Evolutionary conservation across 768 basidiomycete species (phyloP), one percentile per base, ranked within the genome.

Genomic region (Sarcodon sp.): DNA sequence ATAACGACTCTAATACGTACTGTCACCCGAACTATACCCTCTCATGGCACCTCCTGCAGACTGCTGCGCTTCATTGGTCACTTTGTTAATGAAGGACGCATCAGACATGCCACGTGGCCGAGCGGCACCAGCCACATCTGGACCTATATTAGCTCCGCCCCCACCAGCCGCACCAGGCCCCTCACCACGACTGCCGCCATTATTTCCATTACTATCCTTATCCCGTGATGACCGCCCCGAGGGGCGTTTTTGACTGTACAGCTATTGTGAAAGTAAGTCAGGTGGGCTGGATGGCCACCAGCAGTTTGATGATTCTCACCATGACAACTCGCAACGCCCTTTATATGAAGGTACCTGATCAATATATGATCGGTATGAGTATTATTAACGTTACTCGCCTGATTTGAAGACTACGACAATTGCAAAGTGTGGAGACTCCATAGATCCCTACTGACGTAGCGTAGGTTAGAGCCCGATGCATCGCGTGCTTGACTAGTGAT

Each of bases 371-470:
- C 47, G 45, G 54, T 35, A 44, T 46, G 46, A 49, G 9, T 51
- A 31, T 31, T 45, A 39, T 27, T 36, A 35, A 46, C 43, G 37
- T 49, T 36, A 72, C 76, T 45, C 64, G 85, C 81, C 92, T 72
- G 55, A 96, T 90, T 59, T 96, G 92, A 49, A 97, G 67, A 59
- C 87, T 85, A 53, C 88, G 77, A 61, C 85, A 87, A 53, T 80
- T 87, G 59, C 89, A 91, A 4, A 97, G 67, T 3, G 93, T 94
- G 7, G 93, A 89, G 8, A 96, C 91, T 61, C 96, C 92, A 60
- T 97, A 97, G 39, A 97, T 85, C 27, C 86, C 87, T 15, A 93
- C 87, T 27, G 87, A 88, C 10, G 84, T 88, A 31, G 79, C 76
- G 57, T 88, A 87, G 33, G 83, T 85, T 32, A 97, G 64, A 12